These are phyloP conservation scores for Ustulina deusta DNA, from an alignment of 2,329 filamentous ascomycete genomes.

Conservation along the genomic window DNA sequence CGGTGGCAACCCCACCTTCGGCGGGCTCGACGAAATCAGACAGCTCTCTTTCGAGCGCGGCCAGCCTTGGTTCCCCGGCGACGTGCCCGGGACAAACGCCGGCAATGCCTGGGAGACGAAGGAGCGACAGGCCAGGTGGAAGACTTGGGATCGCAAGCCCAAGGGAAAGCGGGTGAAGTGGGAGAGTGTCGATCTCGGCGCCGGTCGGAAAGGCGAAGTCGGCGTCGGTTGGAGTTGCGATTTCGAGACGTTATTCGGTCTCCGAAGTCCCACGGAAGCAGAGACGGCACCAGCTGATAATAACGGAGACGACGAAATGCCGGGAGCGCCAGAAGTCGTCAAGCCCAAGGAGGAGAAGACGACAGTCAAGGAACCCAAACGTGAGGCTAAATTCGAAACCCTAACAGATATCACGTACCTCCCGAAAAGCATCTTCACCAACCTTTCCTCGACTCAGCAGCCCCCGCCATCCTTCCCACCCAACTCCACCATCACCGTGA, in stretches of 20 bases:
- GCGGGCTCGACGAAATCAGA: constrained; percentile 80
- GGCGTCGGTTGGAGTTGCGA: constrained; percentile 87
- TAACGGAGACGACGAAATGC: constrained; percentile 28
- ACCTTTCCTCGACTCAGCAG: constrained; percentile 47
- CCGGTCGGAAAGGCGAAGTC: constrained; percentile 81
- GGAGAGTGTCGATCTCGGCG: constrained; percentile 78
- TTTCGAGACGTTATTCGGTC: constrained; percentile 76
- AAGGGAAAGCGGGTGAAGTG: constrained; percentile 85
- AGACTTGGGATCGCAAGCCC: constrained; percentile 80
- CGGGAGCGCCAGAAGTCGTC: constrained; percentile 10
- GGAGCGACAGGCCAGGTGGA: constrained; percentile 69
- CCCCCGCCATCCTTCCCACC: constrained; percentile 47
- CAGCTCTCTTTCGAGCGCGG: constrained; percentile 86
- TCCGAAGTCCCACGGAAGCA: constrained; percentile 42
- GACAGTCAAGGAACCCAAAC: constrained; percentile 17
- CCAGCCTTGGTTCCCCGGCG: constrained; percentile 85
- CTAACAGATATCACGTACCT: constrained; percentile 54
- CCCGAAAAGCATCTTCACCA: constrained; percentile 52
- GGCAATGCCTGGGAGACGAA: constrained; percentile 82
- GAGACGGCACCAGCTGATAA: constrained; percentile 37
- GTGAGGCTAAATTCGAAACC: constrained; percentile 28
- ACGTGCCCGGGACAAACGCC: constrained; percentile 82
- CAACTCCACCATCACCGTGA: constrained; percentile 68
- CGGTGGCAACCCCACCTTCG: constrained; percentile 84
- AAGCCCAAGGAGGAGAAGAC: constrained; percentile 1